These are phyloP conservation scores for Schoenoplectus tabernaemontani DNA, from an alignment of 202 grass and related monocot species.

Conservation along the genomic window DNA sequence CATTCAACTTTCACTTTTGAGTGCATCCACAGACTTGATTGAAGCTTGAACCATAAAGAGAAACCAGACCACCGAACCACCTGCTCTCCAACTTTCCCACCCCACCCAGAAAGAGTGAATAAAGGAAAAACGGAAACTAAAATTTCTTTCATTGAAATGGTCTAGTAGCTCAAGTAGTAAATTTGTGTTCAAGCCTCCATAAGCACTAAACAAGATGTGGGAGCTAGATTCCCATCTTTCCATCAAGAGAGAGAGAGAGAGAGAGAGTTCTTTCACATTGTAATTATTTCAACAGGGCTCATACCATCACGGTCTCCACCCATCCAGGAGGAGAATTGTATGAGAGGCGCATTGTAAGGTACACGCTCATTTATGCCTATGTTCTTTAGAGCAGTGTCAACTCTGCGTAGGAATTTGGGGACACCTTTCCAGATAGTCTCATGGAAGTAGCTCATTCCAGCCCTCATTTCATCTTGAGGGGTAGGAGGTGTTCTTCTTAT, in stretches of 20 bases:
- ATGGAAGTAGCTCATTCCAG: constrained; percentile 98
- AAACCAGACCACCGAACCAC: neutral
- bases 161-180: no score
- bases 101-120: neutral
- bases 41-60: neutral
- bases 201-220: no score
- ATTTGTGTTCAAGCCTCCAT: no score
- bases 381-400: constrained; percentile 94
- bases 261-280: no score
- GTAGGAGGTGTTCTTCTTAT: constrained; percentile 81
- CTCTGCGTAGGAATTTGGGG: constrained; percentile 81
- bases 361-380: constrained; percentile 85
- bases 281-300: constrained; percentile 11
- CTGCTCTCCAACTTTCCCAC: neutral
- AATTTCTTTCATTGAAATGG: no score
- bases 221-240: no score
- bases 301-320: constrained; percentile 96
- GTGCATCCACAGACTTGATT: no score
- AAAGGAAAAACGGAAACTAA: no score
- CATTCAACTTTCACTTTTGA: neutral
- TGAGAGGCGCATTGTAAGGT: constrained; percentile 91
- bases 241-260: no score
- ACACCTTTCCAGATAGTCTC: constrained; percentile 99
- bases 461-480: constrained; percentile 95
- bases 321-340: constrained; percentile 99